phyloP scores from a whole-genome alignment of 306 rosid genomes.

The Gillenia trifoliata region DNA sequence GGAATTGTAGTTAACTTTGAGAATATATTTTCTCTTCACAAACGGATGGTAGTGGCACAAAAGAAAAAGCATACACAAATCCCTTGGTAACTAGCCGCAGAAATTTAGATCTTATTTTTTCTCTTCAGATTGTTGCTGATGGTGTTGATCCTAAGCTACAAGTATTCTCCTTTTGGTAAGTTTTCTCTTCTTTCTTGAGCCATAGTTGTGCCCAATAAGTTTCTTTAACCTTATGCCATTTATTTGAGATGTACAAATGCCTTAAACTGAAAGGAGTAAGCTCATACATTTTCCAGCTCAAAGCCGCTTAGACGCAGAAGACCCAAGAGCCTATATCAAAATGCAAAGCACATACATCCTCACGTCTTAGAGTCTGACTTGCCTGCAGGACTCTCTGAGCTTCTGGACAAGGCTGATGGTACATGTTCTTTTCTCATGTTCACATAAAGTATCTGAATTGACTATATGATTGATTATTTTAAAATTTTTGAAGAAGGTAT shows the following conservation, averaged over 20 bases:
- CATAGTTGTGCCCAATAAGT: conserved; percentile 1
- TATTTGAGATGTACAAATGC: conserved; percentile 15
- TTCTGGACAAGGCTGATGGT: conserved; percentile 53
- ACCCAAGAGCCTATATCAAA: conserved; percentile 25
- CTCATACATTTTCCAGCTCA: conserved; percentile 45
- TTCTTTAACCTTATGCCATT: conserved; percentile 8
- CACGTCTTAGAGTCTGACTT: conserved; percentile 29
- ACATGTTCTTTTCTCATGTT: conserved; percentile 20
- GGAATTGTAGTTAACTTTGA: background rate
- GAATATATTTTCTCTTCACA: background rate
- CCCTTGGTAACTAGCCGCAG: background rate
- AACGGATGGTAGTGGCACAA: background rate
- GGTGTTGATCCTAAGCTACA: conserved; percentile 59
- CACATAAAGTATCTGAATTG: background rate
- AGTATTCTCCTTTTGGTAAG: conserved; percentile 55
- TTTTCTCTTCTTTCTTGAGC: conserved; percentile 12
- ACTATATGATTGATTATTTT: background rate
- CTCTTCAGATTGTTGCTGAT: conserved; percentile 48
- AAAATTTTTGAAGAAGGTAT: background rate
- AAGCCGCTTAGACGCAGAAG: conserved; percentile 42
- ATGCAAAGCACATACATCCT: conserved; percentile 36
- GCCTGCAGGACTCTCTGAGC: conserved; percentile 34
- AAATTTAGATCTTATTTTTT: background rate
- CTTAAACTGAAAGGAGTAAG: conserved; percentile 22
- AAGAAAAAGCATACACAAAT: background rate